Evolutionary conservation across 2,329 filamentous ascomycete species (phyloP).

Genomic region (Claviceps maximensis): DNA sequence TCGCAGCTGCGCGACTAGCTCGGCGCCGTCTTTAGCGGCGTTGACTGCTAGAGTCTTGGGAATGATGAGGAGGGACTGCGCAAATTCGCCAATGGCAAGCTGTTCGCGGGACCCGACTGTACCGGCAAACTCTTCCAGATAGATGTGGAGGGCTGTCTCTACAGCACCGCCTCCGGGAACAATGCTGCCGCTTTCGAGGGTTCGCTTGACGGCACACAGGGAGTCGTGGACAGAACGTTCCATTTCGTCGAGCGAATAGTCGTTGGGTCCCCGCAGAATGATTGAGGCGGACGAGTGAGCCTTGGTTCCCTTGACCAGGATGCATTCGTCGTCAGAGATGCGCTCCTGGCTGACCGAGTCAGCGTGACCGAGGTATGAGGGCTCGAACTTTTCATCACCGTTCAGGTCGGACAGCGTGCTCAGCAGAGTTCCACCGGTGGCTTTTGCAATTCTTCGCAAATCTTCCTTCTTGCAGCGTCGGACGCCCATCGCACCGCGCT

Average conservation of each 20-base stretch:
- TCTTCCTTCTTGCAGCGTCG: constrained; percentile 98
- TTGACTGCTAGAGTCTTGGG: constrained; percentile 96
- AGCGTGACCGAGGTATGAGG: constrained; percentile 75
- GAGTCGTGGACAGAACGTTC: constrained; percentile 97
- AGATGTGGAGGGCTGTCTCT: constrained; percentile 98
- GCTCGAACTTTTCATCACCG: constrained; percentile 91
- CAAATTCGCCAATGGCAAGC: constrained; percentile 94
- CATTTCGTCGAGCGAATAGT: constrained; percentile 97
- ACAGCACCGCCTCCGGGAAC: constrained; percentile 94
- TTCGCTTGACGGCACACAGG: constrained; percentile 91
- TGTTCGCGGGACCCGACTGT: constrained; percentile 95
- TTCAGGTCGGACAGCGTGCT: constrained; percentile 93
- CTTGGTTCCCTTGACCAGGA: constrained; percentile 92
- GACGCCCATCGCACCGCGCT: constrained; percentile 91
- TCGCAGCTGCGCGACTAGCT: constrained; percentile 89
- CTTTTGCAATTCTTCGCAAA: constrained; percentile 85
- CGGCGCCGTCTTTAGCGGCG: constrained; percentile 89
- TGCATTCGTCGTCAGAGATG: constrained; percentile 98
- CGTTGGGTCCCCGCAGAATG: constrained; percentile 89
- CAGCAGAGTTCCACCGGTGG: constrained; percentile 84
- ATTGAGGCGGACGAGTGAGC: constrained; percentile 87
- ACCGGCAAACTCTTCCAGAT: constrained; percentile 95
- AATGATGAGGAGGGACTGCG: constrained; percentile 83
- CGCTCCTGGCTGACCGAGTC: constrained; percentile 97
- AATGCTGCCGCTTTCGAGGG: constrained; percentile 89